Evolutionary conservation across 1,139 yeast species (phyloP).

Genomic region (Waltiozyma sp.): DNA sequence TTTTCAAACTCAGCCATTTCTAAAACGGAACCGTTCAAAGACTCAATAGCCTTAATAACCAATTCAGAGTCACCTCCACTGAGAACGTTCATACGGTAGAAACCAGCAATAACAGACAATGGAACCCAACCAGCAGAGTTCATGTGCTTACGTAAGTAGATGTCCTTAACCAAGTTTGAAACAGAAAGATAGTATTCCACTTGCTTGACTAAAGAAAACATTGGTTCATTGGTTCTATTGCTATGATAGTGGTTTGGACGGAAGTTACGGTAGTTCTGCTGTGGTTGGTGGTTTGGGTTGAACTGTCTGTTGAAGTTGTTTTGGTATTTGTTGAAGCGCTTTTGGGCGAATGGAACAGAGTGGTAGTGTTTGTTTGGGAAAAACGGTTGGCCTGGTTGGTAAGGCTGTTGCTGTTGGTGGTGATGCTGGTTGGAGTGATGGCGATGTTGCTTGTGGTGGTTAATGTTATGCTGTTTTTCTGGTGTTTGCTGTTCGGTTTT

Average conservation of each 20-base stretch:
- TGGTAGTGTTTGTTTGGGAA: slow-evolving; percentile 1
- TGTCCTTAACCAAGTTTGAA: slow-evolving; percentile 72
- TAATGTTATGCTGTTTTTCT: slow-evolving; percentile 1
- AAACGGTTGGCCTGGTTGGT: slow-evolving; percentile 1
- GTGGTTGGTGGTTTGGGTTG: neutral
- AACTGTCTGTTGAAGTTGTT: neutral
- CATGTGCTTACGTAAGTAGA: slow-evolving; percentile 71
- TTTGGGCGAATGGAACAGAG: neutral
- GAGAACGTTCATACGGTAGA: slow-evolving; percentile 58
- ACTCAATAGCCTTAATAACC: slow-evolving; percentile 36
- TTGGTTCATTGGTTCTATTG: slow-evolving; percentile 8
- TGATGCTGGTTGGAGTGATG: slow-evolving; percentile 1
- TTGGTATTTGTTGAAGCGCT: neutral
- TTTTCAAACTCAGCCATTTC: slow-evolving; percentile 33
- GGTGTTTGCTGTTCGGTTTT: slow-evolving; percentile 1
- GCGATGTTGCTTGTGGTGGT: slow-evolving; percentile 1
- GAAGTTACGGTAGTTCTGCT: neutral
- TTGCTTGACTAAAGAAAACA: slow-evolving; percentile 34
- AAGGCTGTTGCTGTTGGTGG: slow-evolving; percentile 2
- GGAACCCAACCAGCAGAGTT: slow-evolving; percentile 42
- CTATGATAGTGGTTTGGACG: neutral
- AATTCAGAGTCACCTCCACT: slow-evolving; percentile 38
- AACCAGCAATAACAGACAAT: slow-evolving; percentile 47
- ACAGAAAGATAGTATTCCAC: slow-evolving; percentile 74
- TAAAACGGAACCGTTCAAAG: slow-evolving; percentile 22